phyloP scores from a whole-genome alignment of 2,329 filamentous ascomycete species.

The Colletotrichum chlorophyti region DNA sequence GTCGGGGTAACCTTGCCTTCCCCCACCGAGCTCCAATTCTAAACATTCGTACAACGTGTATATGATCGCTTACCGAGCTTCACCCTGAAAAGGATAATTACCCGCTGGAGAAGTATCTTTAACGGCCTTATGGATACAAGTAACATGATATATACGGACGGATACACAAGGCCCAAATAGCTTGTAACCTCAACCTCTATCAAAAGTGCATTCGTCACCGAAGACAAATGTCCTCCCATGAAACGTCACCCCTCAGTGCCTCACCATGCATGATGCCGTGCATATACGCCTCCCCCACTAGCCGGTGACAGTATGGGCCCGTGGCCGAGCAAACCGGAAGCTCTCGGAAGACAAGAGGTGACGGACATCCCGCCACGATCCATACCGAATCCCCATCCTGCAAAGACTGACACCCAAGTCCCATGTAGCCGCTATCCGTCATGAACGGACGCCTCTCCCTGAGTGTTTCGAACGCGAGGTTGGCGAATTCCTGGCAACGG shows the following conservation, averaged over 20 bases:
- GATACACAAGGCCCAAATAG: background rate
- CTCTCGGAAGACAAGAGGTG: constrained; percentile 2
- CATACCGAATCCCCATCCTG: constrained; percentile 8
- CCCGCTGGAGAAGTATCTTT: too few species aligned
- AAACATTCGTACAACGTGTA: too few species aligned
- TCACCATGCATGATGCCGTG: constrained; percentile 27
- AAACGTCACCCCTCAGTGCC: background rate
- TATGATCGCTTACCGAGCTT: too few species aligned
- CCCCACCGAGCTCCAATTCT: too few species aligned
- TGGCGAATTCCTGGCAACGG: constrained; percentile 14
- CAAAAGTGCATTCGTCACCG: background rate
- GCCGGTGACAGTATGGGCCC: background rate
- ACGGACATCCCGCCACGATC: constrained; percentile 16
- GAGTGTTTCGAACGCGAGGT: constrained; percentile 16
- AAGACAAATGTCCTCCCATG: constrained; percentile 11
- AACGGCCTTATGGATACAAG: too few species aligned
- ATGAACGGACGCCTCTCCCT: constrained; percentile 16
- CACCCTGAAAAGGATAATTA: too few species aligned
- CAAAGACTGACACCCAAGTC: constrained; percentile 9
- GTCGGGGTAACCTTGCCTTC: too few species aligned
- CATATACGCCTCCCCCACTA: constrained; percentile 11
- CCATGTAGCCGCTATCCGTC: constrained; percentile 10
- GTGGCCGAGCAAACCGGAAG: background rate
- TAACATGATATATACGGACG: too few species aligned
- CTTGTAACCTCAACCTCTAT: background rate